Evolutionary conservation across 2,329 filamentous ascomycete genomes (phyloP).

Genomic region (Epichloe coenophiala): DNA sequence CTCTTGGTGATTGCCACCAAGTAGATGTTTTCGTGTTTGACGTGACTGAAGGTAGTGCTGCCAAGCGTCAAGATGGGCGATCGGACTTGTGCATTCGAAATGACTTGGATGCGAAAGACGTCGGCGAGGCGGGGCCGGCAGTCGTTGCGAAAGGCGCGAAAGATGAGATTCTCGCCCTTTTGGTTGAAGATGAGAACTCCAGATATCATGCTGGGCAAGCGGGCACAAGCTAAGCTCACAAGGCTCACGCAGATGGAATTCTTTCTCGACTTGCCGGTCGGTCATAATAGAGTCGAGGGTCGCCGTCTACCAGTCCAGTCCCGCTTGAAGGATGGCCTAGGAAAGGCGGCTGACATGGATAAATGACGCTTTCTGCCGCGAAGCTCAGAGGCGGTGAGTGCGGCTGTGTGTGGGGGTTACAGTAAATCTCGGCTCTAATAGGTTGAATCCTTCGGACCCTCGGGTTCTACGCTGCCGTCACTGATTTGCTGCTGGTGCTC

Average conservation of each 20-base stretch:
- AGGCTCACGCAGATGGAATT: background rate
- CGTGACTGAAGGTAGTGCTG: constrained; percentile 97
- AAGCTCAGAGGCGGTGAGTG: constrained; percentile 5
- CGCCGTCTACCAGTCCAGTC: background rate
- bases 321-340: background rate
- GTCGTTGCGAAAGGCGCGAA: constrained; percentile 96
- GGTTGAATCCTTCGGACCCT: too few species aligned
- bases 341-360: constrained; percentile 1
- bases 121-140: constrained; percentile 94
- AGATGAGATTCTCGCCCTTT: constrained; percentile 99
- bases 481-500: too few species aligned
- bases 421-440: too few species aligned
- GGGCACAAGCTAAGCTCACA: background rate
- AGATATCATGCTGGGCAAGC: constrained; percentile 62
- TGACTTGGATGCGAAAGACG: constrained; percentile 98
- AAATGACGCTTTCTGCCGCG: constrained; percentile 4
- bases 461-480: too few species aligned
- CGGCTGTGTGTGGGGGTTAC: background rate
- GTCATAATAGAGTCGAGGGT: background rate
- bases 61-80: constrained; percentile 95
- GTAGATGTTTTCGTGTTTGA: constrained; percentile 99
- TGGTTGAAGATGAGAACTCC: constrained; percentile 98
- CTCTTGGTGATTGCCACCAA: constrained; percentile 95
- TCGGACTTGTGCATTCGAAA: constrained; percentile 93
- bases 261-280: background rate